Conservation (phyloP, 2,329 filamentous ascomycete genomes). For the Aureobasidium subglaciale region DNA sequence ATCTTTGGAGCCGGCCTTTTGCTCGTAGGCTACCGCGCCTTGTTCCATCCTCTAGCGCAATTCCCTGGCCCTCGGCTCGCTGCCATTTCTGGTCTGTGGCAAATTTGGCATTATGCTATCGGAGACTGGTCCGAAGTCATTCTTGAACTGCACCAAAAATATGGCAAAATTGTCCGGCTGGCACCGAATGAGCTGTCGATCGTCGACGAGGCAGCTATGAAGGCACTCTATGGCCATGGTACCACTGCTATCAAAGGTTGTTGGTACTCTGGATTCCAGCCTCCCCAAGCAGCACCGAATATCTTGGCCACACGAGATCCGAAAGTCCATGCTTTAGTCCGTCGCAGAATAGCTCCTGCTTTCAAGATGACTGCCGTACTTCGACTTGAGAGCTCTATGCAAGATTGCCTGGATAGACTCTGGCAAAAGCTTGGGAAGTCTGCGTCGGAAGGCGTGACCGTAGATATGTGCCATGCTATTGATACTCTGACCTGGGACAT, state of each 20-base stretch:
- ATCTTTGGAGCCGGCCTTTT: neutral
- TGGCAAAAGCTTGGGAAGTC: conserved; percentile 18
- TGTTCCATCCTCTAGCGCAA: conserved; percentile 11
- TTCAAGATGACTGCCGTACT: conserved; percentile 38
- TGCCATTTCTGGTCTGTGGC: conserved; percentile 8
- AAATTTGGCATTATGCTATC: neutral
- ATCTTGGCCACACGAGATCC: conserved; percentile 1
- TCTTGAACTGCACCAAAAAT: conserved; percentile 30
- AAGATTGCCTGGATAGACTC: conserved; percentile 27
- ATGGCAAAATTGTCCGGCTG: conserved; percentile 35
- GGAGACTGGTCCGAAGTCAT: conserved; percentile 23
- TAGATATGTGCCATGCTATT: conserved; percentile 19
- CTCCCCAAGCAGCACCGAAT: neutral
- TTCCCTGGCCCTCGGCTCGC: conserved; percentile 14
- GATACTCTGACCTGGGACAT: conserved; percentile 20
- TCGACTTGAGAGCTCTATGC: conserved; percentile 32
- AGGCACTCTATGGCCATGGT: conserved; percentile 28
- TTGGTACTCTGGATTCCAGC: conserved; percentile 11
- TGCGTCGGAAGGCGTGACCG: conserved; percentile 19
- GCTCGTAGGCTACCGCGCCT: conserved; percentile 3
- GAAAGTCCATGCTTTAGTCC: neutral
- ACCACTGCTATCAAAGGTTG: conserved; percentile 29
- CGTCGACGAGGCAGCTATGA: conserved; percentile 23
- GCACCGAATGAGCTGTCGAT: conserved; percentile 35
- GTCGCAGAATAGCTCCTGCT: conserved; percentile 22